Conservation (phyloP, 306 rosid species). For the Sophora flavescens region DNA sequence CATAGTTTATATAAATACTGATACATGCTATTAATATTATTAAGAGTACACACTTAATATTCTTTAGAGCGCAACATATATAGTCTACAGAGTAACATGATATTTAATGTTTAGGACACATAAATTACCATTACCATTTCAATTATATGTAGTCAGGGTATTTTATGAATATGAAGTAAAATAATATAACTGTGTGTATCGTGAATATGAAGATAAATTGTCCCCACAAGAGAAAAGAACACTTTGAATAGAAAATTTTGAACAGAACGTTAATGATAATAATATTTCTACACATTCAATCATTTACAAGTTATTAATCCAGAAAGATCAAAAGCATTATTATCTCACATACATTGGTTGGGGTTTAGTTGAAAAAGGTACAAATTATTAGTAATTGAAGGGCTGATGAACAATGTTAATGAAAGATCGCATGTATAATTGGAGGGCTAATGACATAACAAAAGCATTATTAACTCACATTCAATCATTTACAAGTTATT, state of each 20-base stretch:
- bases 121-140: background rate
- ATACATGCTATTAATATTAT: background rate
- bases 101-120: slow-evolving; percentile 34
- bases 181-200: too few relatives aligned
- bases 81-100: slow-evolving; percentile 1
- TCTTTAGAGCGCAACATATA: background rate
- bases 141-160: background rate
- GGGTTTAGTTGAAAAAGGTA: slow-evolving; percentile 23
- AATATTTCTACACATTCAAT: slow-evolving; percentile 41
- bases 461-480: slow-evolving; percentile 26
- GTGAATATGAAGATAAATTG: background rate
- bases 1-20: background rate
- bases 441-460: background rate
- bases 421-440: slow-evolving; percentile 32
- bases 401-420: slow-evolving; percentile 17
- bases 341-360: slow-evolving; percentile 14
- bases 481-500: slow-evolving; percentile 42
- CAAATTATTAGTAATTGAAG: background rate
- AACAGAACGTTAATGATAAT: slow-evolving; percentile 27
- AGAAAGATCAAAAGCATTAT: slow-evolving; percentile 33
- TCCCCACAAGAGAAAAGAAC: slow-evolving; percentile 42
- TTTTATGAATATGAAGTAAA: background rate
- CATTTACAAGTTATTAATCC: slow-evolving; percentile 38
- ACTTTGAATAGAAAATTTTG: background rate
- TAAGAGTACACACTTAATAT: slow-evolving; percentile 34